Evolutionary conservation across 2,329 filamentous ascomycete genomes (phyloP), one percentile per base, ranked within the genome.

Genomic region (Trichoderma gracile): DNA sequence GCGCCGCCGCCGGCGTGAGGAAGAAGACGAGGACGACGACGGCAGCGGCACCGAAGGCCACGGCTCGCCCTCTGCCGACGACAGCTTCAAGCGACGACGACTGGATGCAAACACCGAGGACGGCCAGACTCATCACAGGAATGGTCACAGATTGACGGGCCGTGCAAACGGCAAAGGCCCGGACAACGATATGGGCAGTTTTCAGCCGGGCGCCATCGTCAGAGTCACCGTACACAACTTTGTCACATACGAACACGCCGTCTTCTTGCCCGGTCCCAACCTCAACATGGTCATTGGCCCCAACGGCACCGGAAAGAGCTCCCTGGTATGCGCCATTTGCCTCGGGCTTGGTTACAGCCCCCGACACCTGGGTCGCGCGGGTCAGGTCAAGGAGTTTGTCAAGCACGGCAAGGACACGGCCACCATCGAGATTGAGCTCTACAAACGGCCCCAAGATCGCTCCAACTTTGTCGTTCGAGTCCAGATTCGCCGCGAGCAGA

Each of bases 271-370:
- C 14, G 95, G 95, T 0, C 94, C 95, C 0, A 94, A 91, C 74
- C 78, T 99, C 72, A 99, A 99, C 75, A 98, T 99, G 94, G 89
- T 99, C 60, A 97, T 99, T 70, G 95, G 95, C 0, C 95, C 95
- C n/a, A 99, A 99, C 72, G 95, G 95, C 40, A 98, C 95, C 0
- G 95, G 95, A 63, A 99, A 99, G 78, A 98, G 94, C 78, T 97
- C 95, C 0, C 82, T 99, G 27, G 94, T 99, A 49, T 99, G 95
- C 77, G 95, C 95, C 50, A 96, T 99, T 69, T 98, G 95, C 73
- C 79, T 99, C 15, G 95, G 95, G 2, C 80, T 99, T 27, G 95
- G 95, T 54, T 97, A 90, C 82, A 85, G 87, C 38, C 88, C 93
- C 25, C 86, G 89, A 76, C 86, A 93, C 71, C 84, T 99, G 17